These are phyloP conservation scores for Acer negundo DNA, from an alignment of 345 rosid genomes.

Conservation along the genomic window DNA sequence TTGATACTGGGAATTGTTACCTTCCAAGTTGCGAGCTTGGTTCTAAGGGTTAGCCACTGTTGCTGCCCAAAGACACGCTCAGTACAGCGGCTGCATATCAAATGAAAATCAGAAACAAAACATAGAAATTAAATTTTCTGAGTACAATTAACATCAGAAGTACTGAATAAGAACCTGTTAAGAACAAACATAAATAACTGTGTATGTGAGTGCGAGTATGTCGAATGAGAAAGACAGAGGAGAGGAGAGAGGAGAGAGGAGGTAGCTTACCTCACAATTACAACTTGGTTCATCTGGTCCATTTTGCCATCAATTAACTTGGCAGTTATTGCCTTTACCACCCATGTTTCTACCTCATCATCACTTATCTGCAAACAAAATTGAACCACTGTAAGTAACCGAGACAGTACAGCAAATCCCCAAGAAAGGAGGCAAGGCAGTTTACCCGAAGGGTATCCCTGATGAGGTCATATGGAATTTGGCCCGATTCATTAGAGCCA, in stretches of 20 bases:
- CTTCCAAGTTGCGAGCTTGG: conserved; percentile 78
- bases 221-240: background rate
- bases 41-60: conserved; percentile 71
- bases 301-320: conserved; percentile 81
- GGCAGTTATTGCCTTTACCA: conserved; percentile 82
- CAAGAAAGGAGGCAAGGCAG: conserved; percentile 7
- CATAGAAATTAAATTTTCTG: background rate
- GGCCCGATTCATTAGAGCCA: conserved; percentile 67
- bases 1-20: conserved; percentile 33
- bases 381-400: conserved; percentile 10
- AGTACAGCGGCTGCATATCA: conserved; percentile 59
- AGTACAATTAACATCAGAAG: background rate
- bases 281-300: conserved; percentile 90
- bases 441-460: conserved; percentile 71
- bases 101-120: conserved; percentile 10
- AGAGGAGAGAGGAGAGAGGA: conserved; percentile 6
- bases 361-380: conserved; percentile 55
- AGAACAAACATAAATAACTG: background rate
- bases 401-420: conserved; percentile 5
- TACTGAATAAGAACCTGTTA: background rate
- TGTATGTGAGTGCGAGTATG: background rate
- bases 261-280: conserved; percentile 65
- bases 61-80: conserved; percentile 73
- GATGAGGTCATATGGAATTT: conserved; percentile 65
- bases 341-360: conserved; percentile 87